Conservation (phyloP, 2,329 filamentous ascomycete species). For the Emergomyces orientalis region DNA sequence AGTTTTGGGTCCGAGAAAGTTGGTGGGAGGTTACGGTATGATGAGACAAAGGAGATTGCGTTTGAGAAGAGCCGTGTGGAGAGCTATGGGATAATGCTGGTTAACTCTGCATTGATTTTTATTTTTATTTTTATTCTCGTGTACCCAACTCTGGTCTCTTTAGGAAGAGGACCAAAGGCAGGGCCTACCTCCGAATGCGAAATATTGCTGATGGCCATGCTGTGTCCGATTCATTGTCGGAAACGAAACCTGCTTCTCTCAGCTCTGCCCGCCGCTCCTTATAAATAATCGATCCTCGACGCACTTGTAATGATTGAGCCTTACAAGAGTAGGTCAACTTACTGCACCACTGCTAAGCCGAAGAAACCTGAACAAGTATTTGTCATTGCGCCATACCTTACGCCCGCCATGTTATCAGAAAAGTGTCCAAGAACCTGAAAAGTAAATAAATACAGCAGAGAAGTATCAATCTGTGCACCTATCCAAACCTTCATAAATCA, state of each 20-base stretch:
- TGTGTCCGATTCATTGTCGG: too few relatives aligned
- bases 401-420: neutral
- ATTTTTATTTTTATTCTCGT: too few relatives aligned
- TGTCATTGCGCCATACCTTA: neutral
- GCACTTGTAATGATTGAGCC: too few relatives aligned
- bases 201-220: neutral
- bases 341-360: neutral
- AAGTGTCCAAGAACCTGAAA: neutral
- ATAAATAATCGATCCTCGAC: too few relatives aligned
- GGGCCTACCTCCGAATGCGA: neutral
- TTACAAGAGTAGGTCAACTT: neutral
- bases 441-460: neutral
- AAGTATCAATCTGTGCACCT: neutral
- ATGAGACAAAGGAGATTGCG: too few relatives aligned
- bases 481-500: neutral
- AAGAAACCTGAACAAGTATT: neutral
- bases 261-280: too few relatives aligned
- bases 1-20: too few relatives aligned
- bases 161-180: neutral
- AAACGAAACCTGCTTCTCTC: too few relatives aligned
- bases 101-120: neutral
- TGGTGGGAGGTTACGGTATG: too few relatives aligned
- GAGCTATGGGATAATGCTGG: neutral
- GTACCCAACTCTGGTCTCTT: too few relatives aligned
- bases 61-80: neutral